Evolutionary conservation across 148 eudicot genomes (phyloP).

Genomic region (Spergularia marina): DNA sequence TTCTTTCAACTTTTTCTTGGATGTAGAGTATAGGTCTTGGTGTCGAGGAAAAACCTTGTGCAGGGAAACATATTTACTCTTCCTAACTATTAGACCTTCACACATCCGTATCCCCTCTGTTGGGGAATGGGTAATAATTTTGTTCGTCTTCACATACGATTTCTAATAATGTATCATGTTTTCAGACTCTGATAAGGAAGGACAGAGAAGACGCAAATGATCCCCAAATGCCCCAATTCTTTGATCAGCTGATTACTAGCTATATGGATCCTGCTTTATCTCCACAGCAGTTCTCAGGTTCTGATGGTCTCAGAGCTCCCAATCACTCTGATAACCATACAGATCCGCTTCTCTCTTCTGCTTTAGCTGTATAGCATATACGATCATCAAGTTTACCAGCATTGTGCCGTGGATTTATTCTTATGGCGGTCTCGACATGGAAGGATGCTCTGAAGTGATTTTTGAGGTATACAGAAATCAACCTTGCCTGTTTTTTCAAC

Average conservation of each 20-base stretch:
- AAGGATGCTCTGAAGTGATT: neutral
- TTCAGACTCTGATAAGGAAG: slow-evolving; percentile 55
- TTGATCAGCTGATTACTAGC: slow-evolving; percentile 34
- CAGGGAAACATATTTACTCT: no score
- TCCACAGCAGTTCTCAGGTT: slow-evolving; percentile 32
- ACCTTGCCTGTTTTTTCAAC: neutral
- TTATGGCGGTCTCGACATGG: neutral
- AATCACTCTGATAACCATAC: slow-evolving; percentile 27
- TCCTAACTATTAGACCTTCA: no score
- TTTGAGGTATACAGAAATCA: neutral
- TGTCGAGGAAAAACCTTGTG: no score
- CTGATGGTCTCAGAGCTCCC: slow-evolving; percentile 23
- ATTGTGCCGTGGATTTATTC: neutral
- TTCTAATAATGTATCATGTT: neutral
- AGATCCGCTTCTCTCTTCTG: slow-evolving; percentile 43
- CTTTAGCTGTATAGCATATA: slow-evolving; percentile 8
- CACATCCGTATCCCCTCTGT: no score
- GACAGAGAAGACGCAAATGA: slow-evolving; percentile 53
- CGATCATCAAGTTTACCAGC: neutral
- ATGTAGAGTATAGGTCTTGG: no score
- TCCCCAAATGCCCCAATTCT: slow-evolving; percentile 51
- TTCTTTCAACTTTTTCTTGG: no score
- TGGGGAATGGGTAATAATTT: neutral
- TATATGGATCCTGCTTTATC: slow-evolving; percentile 57
- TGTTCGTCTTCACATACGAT: neutral